These are phyloP conservation scores for Podospora tetraspora DNA, from an alignment of 495 filamentous ascomycete genomes.

Conservation along the genomic window DNA sequence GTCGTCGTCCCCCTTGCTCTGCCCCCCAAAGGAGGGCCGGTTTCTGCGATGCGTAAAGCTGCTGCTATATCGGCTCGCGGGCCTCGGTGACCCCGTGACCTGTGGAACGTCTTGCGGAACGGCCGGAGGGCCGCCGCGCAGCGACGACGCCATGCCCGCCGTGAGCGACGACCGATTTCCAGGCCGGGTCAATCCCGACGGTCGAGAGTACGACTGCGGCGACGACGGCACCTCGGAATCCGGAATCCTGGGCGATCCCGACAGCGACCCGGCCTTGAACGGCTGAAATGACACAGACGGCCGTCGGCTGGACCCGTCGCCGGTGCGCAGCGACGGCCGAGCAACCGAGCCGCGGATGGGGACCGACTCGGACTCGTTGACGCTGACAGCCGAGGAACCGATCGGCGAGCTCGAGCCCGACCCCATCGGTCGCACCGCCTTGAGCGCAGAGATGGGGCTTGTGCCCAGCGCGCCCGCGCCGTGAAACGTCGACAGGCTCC, in stretches of 20 bases:
- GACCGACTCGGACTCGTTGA: conserved; percentile 40
- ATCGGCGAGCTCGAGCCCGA: conserved; percentile 59
- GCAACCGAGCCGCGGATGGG: conserved; percentile 34
- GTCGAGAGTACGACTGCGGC: conserved; percentile 52
- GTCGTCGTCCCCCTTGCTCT: conserved; percentile 74
- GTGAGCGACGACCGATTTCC: conserved; percentile 62
- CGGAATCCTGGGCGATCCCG: conserved; percentile 64
- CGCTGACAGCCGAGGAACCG: conserved; percentile 53
- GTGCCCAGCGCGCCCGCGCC: conserved; percentile 69
- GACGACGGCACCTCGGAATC: conserved; percentile 48
- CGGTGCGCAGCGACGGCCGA: conserved; percentile 44
- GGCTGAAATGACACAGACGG: conserved; percentile 86
- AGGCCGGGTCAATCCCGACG: conserved; percentile 53
- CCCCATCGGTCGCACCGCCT: conserved; percentile 55
- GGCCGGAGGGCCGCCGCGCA: conserved; percentile 49
- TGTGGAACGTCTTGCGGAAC: conserved; percentile 49
- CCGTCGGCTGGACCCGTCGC: conserved; percentile 43
- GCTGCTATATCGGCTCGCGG: conserved; percentile 77
- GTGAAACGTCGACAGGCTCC: conserved; percentile 90
- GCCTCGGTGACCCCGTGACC: conserved; percentile 22
- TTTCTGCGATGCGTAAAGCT: conserved; percentile 62
- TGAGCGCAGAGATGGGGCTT: conserved; percentile 81
- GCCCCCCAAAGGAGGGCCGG: conserved; percentile 66
- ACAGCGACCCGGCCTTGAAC: conserved; percentile 91
- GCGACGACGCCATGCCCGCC: conserved; percentile 58